Base-by-base conservation (phyloP, 177 flowering plant genomes). In the Telopea speciosissima region DNA sequence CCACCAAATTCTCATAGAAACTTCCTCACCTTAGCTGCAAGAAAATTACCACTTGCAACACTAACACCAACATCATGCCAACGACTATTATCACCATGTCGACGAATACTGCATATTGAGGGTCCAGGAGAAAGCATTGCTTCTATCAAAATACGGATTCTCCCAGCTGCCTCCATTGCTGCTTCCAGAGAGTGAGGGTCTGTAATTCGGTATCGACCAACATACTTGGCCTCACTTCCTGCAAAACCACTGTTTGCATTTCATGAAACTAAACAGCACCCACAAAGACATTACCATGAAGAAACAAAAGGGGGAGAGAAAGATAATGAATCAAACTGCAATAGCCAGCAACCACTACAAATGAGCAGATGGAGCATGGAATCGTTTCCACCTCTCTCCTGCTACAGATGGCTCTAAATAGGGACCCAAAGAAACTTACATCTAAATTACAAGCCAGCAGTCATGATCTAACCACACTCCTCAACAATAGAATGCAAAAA, bases 101-200 rank as follows among this genome's bases (percentile, higher is more conserved):
- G 89, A 28, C 97, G 97, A 63, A 90, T 83, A 70, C 81, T 86
- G 70, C 84, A 84, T 75, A 88, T 83, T 60, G 97, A 85, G 42
- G 99, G 98, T 44, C 97, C 97, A 70, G 97, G 96, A 69, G 99
- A 90, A 65, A 96, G 90, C 79, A 89, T 93, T 40, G 97, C 95
- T 77, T 96, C 97, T 40, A 96, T 87, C 84, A 86, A 77, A 62
- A 79, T 59, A 26, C 89, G 85, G 59, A 88, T 91, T 68, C 88
- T 88, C 31, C 99, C 98, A 65, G 98, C 90, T 19, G 97, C 97
- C 77, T 93, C 91, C 93, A 86, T 90, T 63, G 99, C 91, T 56
- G 98, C 97, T 71, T 80, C 85, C 44, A 95, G 84, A 23, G 97
- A 86, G 72, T 84, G 88, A 62, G 83, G 28, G 68, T 95, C 99